phyloP scores from a whole-genome alignment of 169 alveolate species.

The Plasmodium knowlesi region DNA sequence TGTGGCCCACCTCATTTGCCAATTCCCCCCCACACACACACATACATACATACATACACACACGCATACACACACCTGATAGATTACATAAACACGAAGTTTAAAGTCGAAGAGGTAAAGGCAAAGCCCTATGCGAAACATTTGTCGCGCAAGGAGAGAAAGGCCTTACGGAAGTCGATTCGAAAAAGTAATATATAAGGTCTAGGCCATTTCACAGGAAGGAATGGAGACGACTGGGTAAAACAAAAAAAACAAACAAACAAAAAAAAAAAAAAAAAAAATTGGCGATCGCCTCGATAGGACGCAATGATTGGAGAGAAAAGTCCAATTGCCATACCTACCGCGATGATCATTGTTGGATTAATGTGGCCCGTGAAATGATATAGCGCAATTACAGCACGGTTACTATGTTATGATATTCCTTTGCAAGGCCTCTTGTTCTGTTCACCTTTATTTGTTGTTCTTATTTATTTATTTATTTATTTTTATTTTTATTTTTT shows the following conservation, averaged over 20 bases:
- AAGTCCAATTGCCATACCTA: not conserved
- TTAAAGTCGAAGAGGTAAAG: slow-evolving; percentile 38
- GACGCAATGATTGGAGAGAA: not conserved
- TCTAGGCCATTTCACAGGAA: not conserved
- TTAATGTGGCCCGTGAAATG: not conserved
- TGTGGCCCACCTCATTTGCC: not conserved
- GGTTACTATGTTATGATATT: not conserved
- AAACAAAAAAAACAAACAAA: not conserved
- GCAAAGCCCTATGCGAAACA: slow-evolving; percentile 12
- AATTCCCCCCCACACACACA: not conserved
- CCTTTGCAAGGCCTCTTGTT: not conserved
- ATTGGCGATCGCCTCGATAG: slow-evolving; percentile 1
- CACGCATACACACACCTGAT: not conserved
- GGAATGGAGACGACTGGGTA: not conserved
- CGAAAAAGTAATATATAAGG: slow-evolving; percentile 23
- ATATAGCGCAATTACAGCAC: not conserved
- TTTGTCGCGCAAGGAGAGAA: slow-evolving; percentile 53
- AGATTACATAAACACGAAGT: slow-evolving; percentile 49
- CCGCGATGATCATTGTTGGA: not conserved
- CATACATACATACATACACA: too few species aligned
- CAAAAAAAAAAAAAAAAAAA: slow-evolving; percentile 22
- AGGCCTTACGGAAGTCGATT: slow-evolving; percentile 18
- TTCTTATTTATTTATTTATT: too few species aligned
- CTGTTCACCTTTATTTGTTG: not conserved
- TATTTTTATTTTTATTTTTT: too few species aligned